Base-by-base conservation (phyloP, 2,329 filamentous ascomycete genomes). In the Zalaria obscura region DNA sequence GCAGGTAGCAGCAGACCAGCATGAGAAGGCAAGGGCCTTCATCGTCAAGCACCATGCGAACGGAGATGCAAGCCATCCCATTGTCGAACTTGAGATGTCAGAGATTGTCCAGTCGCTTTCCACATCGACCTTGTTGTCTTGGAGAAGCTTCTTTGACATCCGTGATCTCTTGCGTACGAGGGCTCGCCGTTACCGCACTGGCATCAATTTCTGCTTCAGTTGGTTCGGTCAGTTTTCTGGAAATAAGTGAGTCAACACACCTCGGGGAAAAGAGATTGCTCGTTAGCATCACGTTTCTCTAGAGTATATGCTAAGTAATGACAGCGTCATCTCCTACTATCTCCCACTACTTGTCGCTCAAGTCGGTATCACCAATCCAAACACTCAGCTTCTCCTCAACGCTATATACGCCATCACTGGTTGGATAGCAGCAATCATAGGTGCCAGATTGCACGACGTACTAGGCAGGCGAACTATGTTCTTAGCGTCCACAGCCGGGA, bases 31-130 rank as follows among this genome's bases (percentile, higher is more conserved):
- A 1, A 63, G 70, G 35, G 59, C 65, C 2, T 66, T 76, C n/a
- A 63, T 82, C 41, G 67, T 71, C 5, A 71, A 70, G 45, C 74
- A 77, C 49, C 76, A 76, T 48, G 65, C 70, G 3, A 66, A 75
- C 43, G 67, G 65, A 3, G 53, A 63, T 40, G 39, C 37, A 33
- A 25, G 59, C 28, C 52, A 56, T 5, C 60, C 40, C 5, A 47
- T 55, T 26, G 53, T 55, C 8, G 51, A 56, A 27, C 53, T 64
- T 1, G 59, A 64, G 37, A 42, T 63, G 27, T 51, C 53, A 11
- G 60, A 64, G 36, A 64, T 64, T 25, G 45, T 45, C 8, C 39
- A 45, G 10, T 43, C 44, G 5, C 45, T 49, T 26, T 32, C 43
- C 1, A 42, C 38, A 25, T 38, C 18, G 18, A 18, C 18, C 18